Evolutionary conservation across 2,329 filamentous ascomycete genomes (phyloP).

Genomic region (Onygena corvina): DNA sequence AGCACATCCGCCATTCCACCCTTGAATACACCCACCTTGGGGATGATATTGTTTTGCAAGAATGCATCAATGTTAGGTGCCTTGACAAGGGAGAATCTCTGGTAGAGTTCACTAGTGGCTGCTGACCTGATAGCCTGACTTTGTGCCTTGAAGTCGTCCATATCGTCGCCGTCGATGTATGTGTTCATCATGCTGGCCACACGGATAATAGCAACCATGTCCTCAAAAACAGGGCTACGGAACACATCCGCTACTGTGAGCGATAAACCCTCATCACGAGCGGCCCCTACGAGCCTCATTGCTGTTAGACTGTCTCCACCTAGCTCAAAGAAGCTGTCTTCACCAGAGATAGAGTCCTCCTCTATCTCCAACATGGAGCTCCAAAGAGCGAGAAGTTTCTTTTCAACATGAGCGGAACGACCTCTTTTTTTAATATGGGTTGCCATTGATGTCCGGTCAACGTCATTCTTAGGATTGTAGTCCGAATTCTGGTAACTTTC

Average conservation of each 20-base stretch:
- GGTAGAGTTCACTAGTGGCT: slow-evolving; percentile 15
- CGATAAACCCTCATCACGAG: slow-evolving; percentile 29
- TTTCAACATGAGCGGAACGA: slow-evolving; percentile 22
- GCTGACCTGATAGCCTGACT: slow-evolving; percentile 9
- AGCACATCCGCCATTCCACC: slow-evolving; percentile 43
- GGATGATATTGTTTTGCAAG: slow-evolving; percentile 33
- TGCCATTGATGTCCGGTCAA: slow-evolving; percentile 12
- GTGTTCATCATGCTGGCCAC: slow-evolving; percentile 15
- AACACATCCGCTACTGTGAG: slow-evolving; percentile 37
- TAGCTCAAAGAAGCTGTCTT: slow-evolving; percentile 34
- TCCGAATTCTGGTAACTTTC: slow-evolving; percentile 9
- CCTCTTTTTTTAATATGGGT: slow-evolving; percentile 12
- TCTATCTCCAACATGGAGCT: slow-evolving; percentile 27
- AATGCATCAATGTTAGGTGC: slow-evolving; percentile 26
- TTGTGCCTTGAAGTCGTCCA: slow-evolving; percentile 8
- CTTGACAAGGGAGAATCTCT: slow-evolving; percentile 14
- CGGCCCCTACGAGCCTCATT: slow-evolving; percentile 33
- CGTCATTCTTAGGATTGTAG: slow-evolving; percentile 14
- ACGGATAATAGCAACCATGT: slow-evolving; percentile 25
- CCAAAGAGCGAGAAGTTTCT: slow-evolving; percentile 30
- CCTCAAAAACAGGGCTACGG: slow-evolving; percentile 31
- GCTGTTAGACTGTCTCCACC: slow-evolving; percentile 33
- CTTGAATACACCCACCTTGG: slow-evolving; percentile 35
- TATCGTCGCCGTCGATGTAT: slow-evolving; percentile 9
- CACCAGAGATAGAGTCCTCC: slow-evolving; percentile 24